Conservation (phyloP, 2,329 filamentous ascomycete genomes). For the Fusarium sp. region DNA sequence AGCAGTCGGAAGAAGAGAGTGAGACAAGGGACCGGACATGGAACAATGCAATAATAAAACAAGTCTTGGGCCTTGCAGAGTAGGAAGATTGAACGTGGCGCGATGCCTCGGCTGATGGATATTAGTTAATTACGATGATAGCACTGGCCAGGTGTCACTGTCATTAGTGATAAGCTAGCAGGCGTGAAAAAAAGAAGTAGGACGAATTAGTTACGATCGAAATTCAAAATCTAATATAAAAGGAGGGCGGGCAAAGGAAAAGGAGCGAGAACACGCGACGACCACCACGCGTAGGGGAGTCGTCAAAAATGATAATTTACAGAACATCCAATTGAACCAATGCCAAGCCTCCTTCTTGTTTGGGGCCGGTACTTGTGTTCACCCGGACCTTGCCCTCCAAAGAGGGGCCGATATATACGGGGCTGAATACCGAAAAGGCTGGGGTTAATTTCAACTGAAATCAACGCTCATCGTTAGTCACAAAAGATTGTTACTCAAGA, state of each 20-base stretch:
- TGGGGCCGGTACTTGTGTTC: conserved; percentile 22
- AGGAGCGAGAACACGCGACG: conserved; percentile 12
- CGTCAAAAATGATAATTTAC: conserved; percentile 15
- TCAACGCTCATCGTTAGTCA: too few relatives aligned
- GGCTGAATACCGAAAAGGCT: conserved; percentile 15
- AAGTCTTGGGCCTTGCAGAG: neutral
- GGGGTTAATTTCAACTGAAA: neutral
- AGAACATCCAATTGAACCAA: conserved; percentile 4
- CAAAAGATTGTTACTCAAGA: too few relatives aligned
- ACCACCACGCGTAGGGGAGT: conserved; percentile 8
- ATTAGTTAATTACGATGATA: conserved; percentile 36
- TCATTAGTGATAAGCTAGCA: conserved; percentile 25
- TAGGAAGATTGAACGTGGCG: conserved; percentile 11
- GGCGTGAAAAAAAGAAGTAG: neutral
- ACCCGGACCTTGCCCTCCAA: conserved; percentile 2
- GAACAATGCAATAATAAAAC: neutral
- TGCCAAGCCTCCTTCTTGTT: conserved; percentile 18
- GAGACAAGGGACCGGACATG: neutral
- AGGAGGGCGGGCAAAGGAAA: neutral
- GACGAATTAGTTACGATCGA: neutral
- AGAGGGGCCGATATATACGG: conserved; percentile 17
- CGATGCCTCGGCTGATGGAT: conserved; percentile 26
- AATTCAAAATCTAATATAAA: neutral
- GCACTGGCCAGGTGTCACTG: conserved; percentile 9
- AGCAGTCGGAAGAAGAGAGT: neutral